phyloP scores from a whole-genome alignment of 2,329 filamentous ascomycete genomes.

The Whalleya microplaca region DNA sequence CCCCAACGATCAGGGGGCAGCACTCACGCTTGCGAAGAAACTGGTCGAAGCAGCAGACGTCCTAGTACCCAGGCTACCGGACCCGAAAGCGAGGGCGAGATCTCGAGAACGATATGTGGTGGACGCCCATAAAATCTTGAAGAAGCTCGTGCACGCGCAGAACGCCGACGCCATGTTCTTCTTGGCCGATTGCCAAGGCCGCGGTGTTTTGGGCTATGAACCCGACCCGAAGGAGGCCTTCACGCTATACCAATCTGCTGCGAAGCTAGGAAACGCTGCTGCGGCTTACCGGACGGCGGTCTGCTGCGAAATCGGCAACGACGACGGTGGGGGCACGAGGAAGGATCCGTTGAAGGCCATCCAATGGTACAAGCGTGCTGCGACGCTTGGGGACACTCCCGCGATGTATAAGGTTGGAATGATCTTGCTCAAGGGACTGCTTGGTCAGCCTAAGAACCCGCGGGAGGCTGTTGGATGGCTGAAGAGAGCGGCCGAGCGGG shows the following conservation, averaged over 20 bases:
- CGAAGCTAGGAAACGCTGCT: slow-evolving; percentile 83
- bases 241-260: slow-evolving; percentile 88
- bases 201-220: slow-evolving; percentile 77
- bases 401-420: slow-evolving; percentile 99
- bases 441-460: slow-evolving; percentile 83
- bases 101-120: slow-evolving; percentile 80
- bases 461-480: slow-evolving; percentile 90
- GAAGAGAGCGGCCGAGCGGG: slow-evolving; percentile 86
- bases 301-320: slow-evolving; percentile 93
- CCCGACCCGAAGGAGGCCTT: slow-evolving; percentile 92
- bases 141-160: slow-evolving; percentile 76
- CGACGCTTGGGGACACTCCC: slow-evolving; percentile 84
- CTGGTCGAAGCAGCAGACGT: slow-evolving; percentile 83
- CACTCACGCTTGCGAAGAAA: slow-evolving; percentile 77
- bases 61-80: slow-evolving; percentile 66
- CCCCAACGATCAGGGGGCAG: slow-evolving; percentile 71
- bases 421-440: slow-evolving; percentile 88
- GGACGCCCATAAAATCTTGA: slow-evolving; percentile 88
- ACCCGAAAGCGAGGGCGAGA: slow-evolving; percentile 74
- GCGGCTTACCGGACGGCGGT: slow-evolving; percentile 94
- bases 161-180: slow-evolving; percentile 92
- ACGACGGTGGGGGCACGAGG: slow-evolving; percentile 90
- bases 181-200: slow-evolving; percentile 85
- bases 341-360: slow-evolving; percentile 92
- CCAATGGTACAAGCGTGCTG: slow-evolving; percentile 96